Evolutionary conservation across 1,284 basidiomycete species (phyloP), one percentile per base, ranked within the genome.

Genomic region (Amylostereum areolatum): DNA sequence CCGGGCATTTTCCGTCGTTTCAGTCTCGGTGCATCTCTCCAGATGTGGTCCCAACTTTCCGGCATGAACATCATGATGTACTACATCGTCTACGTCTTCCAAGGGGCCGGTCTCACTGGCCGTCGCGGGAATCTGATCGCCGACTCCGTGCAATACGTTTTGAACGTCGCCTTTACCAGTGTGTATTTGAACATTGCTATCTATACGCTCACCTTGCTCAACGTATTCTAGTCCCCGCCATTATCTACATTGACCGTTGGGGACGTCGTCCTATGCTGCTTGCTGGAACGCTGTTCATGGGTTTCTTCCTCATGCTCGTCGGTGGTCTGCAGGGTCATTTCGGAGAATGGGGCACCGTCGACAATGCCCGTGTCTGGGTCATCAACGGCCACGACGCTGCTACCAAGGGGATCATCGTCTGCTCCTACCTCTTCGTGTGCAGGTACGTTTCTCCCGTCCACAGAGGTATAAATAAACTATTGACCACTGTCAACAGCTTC

Each of bases 201-300:
- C 43, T 37, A 10, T 27, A 32, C 35, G 25, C 33, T 27, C 25
- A n/a, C 10, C 18, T 28, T 36, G 28, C 32, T 37, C 3, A 31
- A 37, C 33, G 12, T 46, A 3, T 12, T 42, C 10, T 30, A 56
- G 69, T 89, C 32, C 86, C 87, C 8, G 84, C 86, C 0, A 86
- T 89, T 63, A 68, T 86, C 59, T 88, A 80, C 67, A 86, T 88
- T 57, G 86, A 89, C 63, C 73, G 69, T 61, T 89, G 85, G 84
- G 87, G 87, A 52, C 83, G 87, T 41, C 77, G 86, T n/a, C 86
- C 86, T 5, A 81, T 89, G 73, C 69, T 89, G 2, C 69, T 89
- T 52, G 67, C 66, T 42, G 86, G 86, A 25, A 78, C 80, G 0
- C 63, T 78, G 7, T 63, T 80, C 49, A 89, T 89, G 87, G 83